Conservation (phyloP, 2,329 filamentous ascomycete species). For the Trichophyton equinum region DNA sequence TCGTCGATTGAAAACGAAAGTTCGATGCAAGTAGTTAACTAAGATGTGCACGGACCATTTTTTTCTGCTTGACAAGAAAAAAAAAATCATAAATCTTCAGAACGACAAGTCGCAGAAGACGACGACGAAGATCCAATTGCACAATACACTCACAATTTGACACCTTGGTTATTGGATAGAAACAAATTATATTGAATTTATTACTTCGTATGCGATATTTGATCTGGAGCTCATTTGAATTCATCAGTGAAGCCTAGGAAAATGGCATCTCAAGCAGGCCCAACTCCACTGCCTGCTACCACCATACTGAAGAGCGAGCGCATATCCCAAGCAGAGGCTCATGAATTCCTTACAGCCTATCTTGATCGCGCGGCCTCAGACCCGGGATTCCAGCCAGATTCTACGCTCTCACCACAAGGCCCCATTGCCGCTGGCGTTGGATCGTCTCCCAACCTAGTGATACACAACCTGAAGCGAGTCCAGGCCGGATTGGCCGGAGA, state of each 20-base stretch:
- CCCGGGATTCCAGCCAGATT: conserved; percentile 33
- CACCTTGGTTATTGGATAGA: neutral
- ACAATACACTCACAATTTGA: neutral
- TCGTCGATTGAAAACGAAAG: neutral
- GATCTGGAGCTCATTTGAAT: neutral
- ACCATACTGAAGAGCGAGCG: conserved; percentile 24
- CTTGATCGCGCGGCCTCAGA: conserved; percentile 31
- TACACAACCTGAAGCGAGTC: conserved; percentile 35
- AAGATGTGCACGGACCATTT: neutral
- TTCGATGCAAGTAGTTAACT: neutral
- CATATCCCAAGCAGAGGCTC: conserved; percentile 29
- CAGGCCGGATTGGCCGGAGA: conserved; percentile 33
- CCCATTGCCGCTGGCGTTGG: conserved; percentile 32
- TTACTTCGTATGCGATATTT: neutral
- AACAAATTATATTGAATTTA: neutral
- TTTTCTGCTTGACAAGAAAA: neutral
- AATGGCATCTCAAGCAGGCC: conserved; percentile 26
- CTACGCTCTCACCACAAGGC: conserved; percentile 32
- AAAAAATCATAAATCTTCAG: neutral
- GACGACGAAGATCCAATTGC: neutral
- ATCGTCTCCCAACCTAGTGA: conserved; percentile 30
- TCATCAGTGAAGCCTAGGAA: neutral
- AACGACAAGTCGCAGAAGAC: neutral
- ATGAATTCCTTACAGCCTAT: conserved; percentile 33
- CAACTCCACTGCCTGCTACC: conserved; percentile 28